Percentiles rank a stretch among this genome's conserved stretches.
Evolutionary conservation across 1,284 basidiomycete genomes (phyloP).

Genomic region (Mycena sp.): DNA sequence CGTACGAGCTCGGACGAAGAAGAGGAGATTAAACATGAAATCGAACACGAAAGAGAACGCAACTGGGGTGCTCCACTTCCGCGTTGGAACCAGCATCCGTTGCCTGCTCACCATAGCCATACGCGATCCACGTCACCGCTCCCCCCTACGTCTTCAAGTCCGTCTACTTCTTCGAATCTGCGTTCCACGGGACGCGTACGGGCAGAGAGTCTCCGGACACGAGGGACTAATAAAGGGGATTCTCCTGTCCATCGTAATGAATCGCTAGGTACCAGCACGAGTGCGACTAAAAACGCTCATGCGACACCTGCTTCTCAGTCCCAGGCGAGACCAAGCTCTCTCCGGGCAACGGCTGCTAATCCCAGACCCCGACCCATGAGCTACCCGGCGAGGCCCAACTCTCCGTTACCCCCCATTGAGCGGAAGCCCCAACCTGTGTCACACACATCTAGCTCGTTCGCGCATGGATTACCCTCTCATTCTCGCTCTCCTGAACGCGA

Average conservation of each 20-base stretch:
- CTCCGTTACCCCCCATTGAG: slow-evolving; percentile 27
- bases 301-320: background rate
- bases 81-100: slow-evolving; percentile 50
- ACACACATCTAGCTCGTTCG: slow-evolving; percentile 6
- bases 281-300: slow-evolving; percentile 10
- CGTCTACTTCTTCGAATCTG: slow-evolving; percentile 26
- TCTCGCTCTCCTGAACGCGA: slow-evolving; percentile 53
- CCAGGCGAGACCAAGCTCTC: slow-evolving; percentile 15
- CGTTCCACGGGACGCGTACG: slow-evolving; percentile 33
- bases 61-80: slow-evolving; percentile 71
- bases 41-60: slow-evolving; percentile 52
- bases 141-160: slow-evolving; percentile 18
- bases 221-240: slow-evolving; percentile 29
- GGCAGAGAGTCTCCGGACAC: slow-evolving; percentile 34
- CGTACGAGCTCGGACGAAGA: slow-evolving; percentile 52
- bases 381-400: slow-evolving; percentile 31
- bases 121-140: slow-evolving; percentile 33
- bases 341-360: background rate
- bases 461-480: slow-evolving; percentile 18
- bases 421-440: slow-evolving; percentile 6
- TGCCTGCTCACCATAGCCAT: slow-evolving; percentile 20
- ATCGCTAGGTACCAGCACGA: slow-evolving; percentile 1
- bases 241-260: slow-evolving; percentile 28
- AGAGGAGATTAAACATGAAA: slow-evolving; percentile 48
- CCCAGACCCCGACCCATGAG: slow-evolving; percentile 28